Conservation (phyloP, 139 green algal species). For the Monoraphidium neglectum region DNA sequence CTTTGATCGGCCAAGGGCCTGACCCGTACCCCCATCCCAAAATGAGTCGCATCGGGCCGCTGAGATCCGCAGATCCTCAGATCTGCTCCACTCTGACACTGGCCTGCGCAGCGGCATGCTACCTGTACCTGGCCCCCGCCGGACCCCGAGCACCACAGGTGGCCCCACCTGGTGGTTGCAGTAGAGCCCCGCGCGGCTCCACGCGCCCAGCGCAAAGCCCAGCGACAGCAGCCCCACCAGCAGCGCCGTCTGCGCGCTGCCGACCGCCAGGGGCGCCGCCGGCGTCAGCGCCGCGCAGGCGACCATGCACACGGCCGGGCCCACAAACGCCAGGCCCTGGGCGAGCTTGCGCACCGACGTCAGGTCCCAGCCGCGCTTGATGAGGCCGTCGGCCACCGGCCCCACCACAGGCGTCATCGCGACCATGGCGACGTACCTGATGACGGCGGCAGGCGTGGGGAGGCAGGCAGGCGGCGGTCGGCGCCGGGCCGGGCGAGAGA, state of each 20-base stretch:
- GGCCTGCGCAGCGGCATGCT: no score
- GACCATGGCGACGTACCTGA: slow-evolving; percentile 92
- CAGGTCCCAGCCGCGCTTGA: slow-evolving; percentile 70
- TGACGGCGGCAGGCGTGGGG: no score
- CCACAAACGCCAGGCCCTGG: slow-evolving; percentile 91
- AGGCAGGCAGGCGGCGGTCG: no score
- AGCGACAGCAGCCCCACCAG: slow-evolving; percentile 71
- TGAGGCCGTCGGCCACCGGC: slow-evolving; percentile 80
- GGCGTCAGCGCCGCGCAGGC: slow-evolving; percentile 56
- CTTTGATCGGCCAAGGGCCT: no score
- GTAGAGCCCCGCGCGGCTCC: slow-evolving; percentile 91
- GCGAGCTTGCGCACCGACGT: slow-evolving; percentile 84
- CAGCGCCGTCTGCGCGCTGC: slow-evolving; percentile 31
- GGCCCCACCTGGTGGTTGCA: slow-evolving; percentile 87
- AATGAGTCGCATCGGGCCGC: no score
- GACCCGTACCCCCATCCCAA: no score
- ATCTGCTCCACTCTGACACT: no score
- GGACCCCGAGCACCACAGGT: neutral
- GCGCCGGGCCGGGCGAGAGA: no score
- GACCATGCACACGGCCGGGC: slow-evolving; percentile 82
- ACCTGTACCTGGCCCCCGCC: no score
- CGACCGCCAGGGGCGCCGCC: slow-evolving; percentile 3
- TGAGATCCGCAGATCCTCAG: no score
- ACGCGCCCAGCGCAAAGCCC: slow-evolving; percentile 78
- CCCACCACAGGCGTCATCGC: slow-evolving; percentile 86